phyloP scores from a whole-genome alignment of 306 rosid genomes.

The Lathyrus sativus region DNA sequence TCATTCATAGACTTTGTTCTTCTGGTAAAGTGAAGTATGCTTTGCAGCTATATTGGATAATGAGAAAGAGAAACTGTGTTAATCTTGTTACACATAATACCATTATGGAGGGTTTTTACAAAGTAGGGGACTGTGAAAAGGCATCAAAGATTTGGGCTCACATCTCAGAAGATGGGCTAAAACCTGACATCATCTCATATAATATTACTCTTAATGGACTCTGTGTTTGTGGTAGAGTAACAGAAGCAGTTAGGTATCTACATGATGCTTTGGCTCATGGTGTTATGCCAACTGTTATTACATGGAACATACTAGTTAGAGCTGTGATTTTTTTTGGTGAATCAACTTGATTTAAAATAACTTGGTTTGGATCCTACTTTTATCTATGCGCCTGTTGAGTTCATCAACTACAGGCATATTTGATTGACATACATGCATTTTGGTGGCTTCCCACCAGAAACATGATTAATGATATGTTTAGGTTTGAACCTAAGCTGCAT shows the following conservation, averaged over 20 bases:
- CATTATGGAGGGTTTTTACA: slow-evolving; percentile 85
- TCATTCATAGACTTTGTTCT: slow-evolving; percentile 83
- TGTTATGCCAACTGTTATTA: slow-evolving; percentile 71
- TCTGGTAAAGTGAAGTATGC: slow-evolving; percentile 68
- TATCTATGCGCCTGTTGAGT: background rate
- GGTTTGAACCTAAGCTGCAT: slow-evolving; percentile 21
- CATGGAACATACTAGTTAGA: slow-evolving; percentile 90
- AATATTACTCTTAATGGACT: slow-evolving; percentile 83
- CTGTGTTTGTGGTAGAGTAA: slow-evolving; percentile 67
- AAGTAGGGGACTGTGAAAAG: slow-evolving; percentile 60
- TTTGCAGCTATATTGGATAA: slow-evolving; percentile 62
- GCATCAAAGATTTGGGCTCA: slow-evolving; percentile 69
- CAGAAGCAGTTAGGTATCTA: slow-evolving; percentile 63
- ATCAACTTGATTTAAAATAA: slow-evolving; percentile 32
- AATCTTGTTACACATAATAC: slow-evolving; percentile 87
- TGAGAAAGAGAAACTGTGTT: slow-evolving; percentile 50
- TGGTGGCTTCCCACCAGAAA: slow-evolving; percentile 26
- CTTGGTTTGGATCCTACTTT: background rate
- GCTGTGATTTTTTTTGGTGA: slow-evolving; percentile 54
- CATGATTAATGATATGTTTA: slow-evolving; percentile 12
- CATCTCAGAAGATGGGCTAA: slow-evolving; percentile 55
- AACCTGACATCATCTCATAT: slow-evolving; percentile 83
- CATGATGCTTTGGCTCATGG: slow-evolving; percentile 72
- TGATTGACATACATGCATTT: background rate
- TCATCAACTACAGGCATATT: slow-evolving; percentile 5